Evolutionary conservation across 768 basidiomycete species (phyloP).

Genomic region (Trametes gibbosa): DNA sequence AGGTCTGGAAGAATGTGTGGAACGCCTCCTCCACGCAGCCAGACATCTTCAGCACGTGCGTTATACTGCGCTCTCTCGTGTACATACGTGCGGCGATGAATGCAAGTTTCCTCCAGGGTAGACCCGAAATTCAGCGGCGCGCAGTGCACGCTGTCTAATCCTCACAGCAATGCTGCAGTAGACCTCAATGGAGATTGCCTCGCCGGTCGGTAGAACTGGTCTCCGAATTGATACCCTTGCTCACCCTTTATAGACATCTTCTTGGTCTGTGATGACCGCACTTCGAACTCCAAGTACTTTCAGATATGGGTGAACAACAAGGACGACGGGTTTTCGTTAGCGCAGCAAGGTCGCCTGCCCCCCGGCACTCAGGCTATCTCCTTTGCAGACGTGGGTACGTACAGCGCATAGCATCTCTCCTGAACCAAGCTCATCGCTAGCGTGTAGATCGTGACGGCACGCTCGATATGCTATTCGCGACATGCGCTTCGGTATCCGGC

Average conservation of each 20-base stretch:
- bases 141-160: slow-evolving; percentile 77
- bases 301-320: slow-evolving; percentile 95
- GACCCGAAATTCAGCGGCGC: slow-evolving; percentile 58
- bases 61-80: slow-evolving; percentile 11
- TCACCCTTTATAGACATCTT: slow-evolving; percentile 60
- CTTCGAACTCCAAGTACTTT: slow-evolving; percentile 53
- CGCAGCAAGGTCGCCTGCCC: slow-evolving; percentile 68
- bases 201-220: slow-evolving; percentile 53
- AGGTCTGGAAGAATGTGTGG: slow-evolving; percentile 83
- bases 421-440: background rate
- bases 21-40: slow-evolving; percentile 51
- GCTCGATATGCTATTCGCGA: slow-evolving; percentile 90
- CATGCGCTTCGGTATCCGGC: slow-evolving; percentile 69
- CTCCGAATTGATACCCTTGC: background rate
- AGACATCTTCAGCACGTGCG: slow-evolving; percentile 64
- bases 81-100: background rate
- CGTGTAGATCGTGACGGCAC: slow-evolving; percentile 87
- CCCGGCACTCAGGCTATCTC: slow-evolving; percentile 72
- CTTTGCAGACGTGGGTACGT: slow-evolving; percentile 88
- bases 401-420: no score
- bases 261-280: slow-evolving; percentile 74
- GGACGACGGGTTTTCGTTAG: slow-evolving; percentile 66
- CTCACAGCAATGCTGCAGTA: slow-evolving; percentile 92
- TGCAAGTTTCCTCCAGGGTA: slow-evolving; percentile 35
- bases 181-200: slow-evolving; percentile 96